phyloP scores from a whole-genome alignment of 2,329 filamentous ascomycete genomes.

The Lachnum nothofagi region DNA sequence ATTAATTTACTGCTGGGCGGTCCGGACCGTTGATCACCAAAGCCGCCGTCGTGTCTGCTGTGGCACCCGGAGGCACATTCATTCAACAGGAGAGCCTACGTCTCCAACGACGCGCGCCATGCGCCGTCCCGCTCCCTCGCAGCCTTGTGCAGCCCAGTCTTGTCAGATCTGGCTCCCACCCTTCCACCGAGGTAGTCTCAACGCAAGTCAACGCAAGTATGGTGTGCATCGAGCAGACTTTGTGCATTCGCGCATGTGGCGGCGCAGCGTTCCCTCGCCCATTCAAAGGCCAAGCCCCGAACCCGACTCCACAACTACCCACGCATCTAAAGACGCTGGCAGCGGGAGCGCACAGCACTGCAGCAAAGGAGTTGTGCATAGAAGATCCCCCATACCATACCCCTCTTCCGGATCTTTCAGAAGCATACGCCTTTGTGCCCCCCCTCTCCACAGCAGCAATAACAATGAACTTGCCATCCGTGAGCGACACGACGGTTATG shows the following conservation, averaged over 20 bases:
- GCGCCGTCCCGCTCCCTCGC: conserved; percentile 24
- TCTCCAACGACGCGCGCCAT: conserved; percentile 16
- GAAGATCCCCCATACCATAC: conserved; percentile 2
- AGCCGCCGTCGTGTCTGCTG: too few relatives aligned
- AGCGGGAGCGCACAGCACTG: neutral
- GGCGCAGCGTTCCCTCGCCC: conserved; percentile 11
- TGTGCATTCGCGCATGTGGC: conserved; percentile 16
- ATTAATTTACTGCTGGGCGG: too few relatives aligned
- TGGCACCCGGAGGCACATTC: too few relatives aligned
- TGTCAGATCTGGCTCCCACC: conserved; percentile 28
- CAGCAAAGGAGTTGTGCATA: neutral
- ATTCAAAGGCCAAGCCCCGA: neutral
- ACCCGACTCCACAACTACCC: neutral
- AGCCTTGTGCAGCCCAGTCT: conserved; percentile 24
- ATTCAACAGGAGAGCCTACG: conserved; percentile 7
- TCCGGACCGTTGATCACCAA: too few relatives aligned
- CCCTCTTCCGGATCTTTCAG: conserved; percentile 7
- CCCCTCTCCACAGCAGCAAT: conserved; percentile 19
- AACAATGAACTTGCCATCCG: conserved; percentile 24
- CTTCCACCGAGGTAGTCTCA: conserved; percentile 21
- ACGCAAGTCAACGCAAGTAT: conserved; percentile 27
- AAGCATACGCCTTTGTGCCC: neutral
- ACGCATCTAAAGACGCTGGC: neutral
- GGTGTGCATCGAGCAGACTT: conserved; percentile 23
- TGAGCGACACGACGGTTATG: conserved; percentile 26